Conservation (phyloP, 2,329 filamentous ascomycete genomes). For the Verticillium nonalfalfae region DNA sequence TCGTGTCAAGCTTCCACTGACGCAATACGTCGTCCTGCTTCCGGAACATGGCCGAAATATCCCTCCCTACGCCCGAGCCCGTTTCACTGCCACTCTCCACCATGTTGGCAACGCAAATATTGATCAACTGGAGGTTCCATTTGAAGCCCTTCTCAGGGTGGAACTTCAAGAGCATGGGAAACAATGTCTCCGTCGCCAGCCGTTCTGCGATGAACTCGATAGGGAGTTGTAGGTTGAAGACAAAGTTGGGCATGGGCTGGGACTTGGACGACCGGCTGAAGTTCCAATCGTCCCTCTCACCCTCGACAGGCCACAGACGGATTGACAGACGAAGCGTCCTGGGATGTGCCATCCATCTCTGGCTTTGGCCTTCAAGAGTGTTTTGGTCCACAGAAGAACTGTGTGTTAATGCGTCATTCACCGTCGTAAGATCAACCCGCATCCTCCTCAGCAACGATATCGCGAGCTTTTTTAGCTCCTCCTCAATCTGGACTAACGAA, state of each 20-base stretch:
- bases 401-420: constrained; percentile 28
- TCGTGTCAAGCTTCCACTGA: constrained; percentile 53
- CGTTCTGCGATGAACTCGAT: constrained; percentile 57
- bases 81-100: constrained; percentile 45
- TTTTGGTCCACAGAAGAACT: constrained; percentile 12
- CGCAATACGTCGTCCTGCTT: constrained; percentile 63
- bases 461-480: constrained; percentile 63
- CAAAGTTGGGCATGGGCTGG: constrained; percentile 62
- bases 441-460: constrained; percentile 70
- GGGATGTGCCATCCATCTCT: constrained; percentile 71
- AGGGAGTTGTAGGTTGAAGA: constrained; percentile 58
- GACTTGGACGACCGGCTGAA: constrained; percentile 73
- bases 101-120: constrained; percentile 87
- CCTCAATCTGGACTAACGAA: constrained; percentile 54
- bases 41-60: constrained; percentile 80
- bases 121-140: constrained; percentile 80
- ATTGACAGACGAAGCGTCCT: constrained; percentile 77
- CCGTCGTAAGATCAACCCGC: constrained; percentile 65
- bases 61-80: constrained; percentile 54
- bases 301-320: constrained; percentile 43
- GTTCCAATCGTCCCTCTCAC: constrained; percentile 41
- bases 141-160: constrained; percentile 57
- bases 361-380: constrained; percentile 7
- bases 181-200: constrained; percentile 61
- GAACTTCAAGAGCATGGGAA: constrained; percentile 69